phyloP scores from a whole-genome alignment of 164 flowering plant species.

The Taxillus chinensis region DNA sequence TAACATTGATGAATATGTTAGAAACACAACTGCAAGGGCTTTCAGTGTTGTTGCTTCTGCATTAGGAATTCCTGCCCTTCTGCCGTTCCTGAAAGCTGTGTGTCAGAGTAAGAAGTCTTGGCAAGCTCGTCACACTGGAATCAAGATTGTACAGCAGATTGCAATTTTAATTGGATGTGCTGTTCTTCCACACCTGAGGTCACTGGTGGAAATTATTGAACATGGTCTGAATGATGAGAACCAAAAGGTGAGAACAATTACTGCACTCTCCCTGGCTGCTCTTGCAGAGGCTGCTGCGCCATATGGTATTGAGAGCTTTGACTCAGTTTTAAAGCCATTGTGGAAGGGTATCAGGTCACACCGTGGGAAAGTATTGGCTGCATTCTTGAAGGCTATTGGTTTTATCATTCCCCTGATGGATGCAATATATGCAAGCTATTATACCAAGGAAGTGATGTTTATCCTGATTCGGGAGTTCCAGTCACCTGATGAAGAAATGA shows the following conservation, averaged over 20 bases:
- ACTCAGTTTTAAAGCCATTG: conserved; percentile 92
- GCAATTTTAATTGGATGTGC: conserved; percentile 98
- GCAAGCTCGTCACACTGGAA: conserved; percentile 99
- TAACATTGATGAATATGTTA: conserved; percentile 94
- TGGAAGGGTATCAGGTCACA: conserved; percentile 99
- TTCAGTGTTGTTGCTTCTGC: conserved; percentile 99
- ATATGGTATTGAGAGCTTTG: conserved; percentile 97
- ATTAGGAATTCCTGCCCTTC: conserved; percentile 86
- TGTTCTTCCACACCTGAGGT: conserved; percentile 86
- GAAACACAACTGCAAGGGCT: conserved; percentile 97
- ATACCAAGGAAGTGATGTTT: conserved; percentile 93
- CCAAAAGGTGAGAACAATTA: conserved; percentile 94
- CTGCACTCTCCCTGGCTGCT: conserved; percentile 91
- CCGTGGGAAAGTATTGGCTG: conserved; percentile 98
- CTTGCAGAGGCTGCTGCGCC: conserved; percentile 99
- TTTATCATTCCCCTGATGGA: conserved; percentile 99
- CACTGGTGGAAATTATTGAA: conserved; percentile 93
- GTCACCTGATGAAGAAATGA: conserved; percentile 99
- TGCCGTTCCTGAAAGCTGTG: conserved; percentile 93
- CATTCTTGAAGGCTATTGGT: conserved; percentile 93
- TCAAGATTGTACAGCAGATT: conserved; percentile 95
- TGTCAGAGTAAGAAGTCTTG: conserved; percentile 99
- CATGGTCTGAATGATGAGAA: conserved; percentile 95
- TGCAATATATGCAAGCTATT: conserved; percentile 89
- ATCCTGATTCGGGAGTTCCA: conserved; percentile 94